A percentile compares a stretch with the other conserved stretches of the same genome.
phyloP scores from a whole-genome alignment of 768 basidiomycete genomes.

The Mrakia blollopis region DNA sequence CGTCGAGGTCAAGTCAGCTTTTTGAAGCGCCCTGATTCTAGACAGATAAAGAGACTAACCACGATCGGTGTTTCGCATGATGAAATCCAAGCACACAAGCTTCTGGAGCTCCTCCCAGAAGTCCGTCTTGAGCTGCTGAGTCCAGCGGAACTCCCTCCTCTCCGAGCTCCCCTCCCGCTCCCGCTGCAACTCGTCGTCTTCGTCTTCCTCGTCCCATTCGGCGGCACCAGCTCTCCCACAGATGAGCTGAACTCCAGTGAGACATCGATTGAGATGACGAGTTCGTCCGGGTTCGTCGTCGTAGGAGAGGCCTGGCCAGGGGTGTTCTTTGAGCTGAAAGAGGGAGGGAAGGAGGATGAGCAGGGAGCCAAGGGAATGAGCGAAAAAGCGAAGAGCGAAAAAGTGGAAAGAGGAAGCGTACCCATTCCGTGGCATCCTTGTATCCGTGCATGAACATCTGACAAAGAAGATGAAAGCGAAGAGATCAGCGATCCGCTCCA shows the following conservation, averaged over 20 bases:
- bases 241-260: conserved; percentile 41
- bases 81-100: conserved; percentile 76
- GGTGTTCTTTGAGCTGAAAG: conserved; percentile 60
- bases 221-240: conserved; percentile 69
- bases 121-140: conserved; percentile 64
- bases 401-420: background rate
- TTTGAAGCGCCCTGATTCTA: background rate
- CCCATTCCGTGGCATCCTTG: conserved; percentile 31
- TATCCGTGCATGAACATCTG: conserved; percentile 83
- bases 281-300: conserved; percentile 14
- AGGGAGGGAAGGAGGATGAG: background rate
- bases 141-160: conserved; percentile 67
- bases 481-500: background rate
- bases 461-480: conserved; percentile 46
- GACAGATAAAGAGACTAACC: background rate
- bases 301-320: conserved; percentile 73
- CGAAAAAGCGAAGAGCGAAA: background rate
- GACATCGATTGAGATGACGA: conserved; percentile 20
- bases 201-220: conserved; percentile 52
- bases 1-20: background rate
- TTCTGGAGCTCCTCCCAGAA: conserved; percentile 87
- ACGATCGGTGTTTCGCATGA: conserved; percentile 89
- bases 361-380: background rate
- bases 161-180: conserved; percentile 49
- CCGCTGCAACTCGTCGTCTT: conserved; percentile 62